phyloP scores from a whole-genome alignment of 2,329 filamentous ascomycete genomes.

The Colletotrichum tropicale region DNA sequence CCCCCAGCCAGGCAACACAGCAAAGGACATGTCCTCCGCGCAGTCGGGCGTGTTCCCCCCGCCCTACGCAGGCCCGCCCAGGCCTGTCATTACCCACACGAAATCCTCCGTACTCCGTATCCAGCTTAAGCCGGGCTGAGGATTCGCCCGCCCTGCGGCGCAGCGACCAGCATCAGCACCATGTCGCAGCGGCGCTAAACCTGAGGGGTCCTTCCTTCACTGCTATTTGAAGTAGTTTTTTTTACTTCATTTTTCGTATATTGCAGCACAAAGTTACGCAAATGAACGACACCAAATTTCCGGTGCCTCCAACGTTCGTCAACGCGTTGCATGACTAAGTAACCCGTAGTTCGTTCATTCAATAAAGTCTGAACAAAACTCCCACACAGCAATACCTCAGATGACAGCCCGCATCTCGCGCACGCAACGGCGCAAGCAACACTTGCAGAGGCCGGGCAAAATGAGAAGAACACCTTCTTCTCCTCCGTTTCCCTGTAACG shows the following conservation, averaged over 20 bases:
- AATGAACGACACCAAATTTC: not conserved
- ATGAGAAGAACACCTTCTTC: not conserved
- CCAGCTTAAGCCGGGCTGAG: not conserved
- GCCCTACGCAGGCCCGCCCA: not conserved
- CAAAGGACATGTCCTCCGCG: not conserved
- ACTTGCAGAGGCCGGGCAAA: not conserved
- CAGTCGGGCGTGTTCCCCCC: slow-evolving; percentile 1
- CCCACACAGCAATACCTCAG: not conserved
- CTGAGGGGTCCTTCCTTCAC: not conserved
- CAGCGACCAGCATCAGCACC: not conserved
- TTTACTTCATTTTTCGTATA: not conserved
- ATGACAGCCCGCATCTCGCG: not conserved
- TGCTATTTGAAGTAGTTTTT: not conserved
- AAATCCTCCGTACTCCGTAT: not conserved
- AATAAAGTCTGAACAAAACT: not conserved
- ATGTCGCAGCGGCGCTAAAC: not conserved
- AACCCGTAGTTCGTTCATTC: not conserved
- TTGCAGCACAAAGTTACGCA: not conserved
- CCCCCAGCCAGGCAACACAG: not conserved
- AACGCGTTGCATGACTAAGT: not conserved
- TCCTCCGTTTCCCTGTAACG: not conserved
- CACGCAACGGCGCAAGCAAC: not conserved
- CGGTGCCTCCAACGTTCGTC: not conserved
- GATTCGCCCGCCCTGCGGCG: not conserved
- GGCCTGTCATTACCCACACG: not conserved